Evolutionary conservation across 352 stramenopile genomes (phyloP).

Genomic region (Phytophthora palmivora): DNA sequence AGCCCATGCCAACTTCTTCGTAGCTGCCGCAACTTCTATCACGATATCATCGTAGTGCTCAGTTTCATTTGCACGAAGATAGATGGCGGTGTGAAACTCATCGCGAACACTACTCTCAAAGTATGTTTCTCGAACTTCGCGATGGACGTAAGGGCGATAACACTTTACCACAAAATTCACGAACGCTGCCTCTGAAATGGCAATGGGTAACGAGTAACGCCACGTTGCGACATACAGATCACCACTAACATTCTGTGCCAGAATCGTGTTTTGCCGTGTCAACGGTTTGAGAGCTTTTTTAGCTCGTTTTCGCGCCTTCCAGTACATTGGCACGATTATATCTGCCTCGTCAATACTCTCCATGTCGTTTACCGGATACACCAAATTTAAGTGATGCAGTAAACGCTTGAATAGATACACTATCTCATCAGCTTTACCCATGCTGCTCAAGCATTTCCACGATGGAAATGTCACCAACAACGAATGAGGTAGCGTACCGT

Average conservation of each 20-base stretch:
- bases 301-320: constrained; percentile 10
- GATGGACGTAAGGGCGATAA: constrained; percentile 6
- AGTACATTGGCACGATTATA: constrained; percentile 29
- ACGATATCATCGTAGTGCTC: constrained; percentile 11
- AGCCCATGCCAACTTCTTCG: constrained; percentile 18
- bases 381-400: constrained; percentile 19
- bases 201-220: constrained; percentile 20
- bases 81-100: constrained; percentile 15
- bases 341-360: neutral
- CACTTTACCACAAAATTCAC: constrained; percentile 22
- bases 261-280: neutral
- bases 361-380: constrained; percentile 7
- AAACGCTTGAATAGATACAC: constrained; percentile 24
- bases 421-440: neutral
- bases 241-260: neutral
- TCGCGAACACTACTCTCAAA: constrained; percentile 7
- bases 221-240: neutral
- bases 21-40: constrained; percentile 21
- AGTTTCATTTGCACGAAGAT: neutral
- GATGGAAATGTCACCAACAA: constrained; percentile 9
- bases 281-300: neutral
- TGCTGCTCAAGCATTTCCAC: constrained; percentile 3
- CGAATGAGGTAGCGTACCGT: constrained; percentile 12
- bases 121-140: neutral
- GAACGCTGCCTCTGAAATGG: constrained; percentile 14